Evolutionary conservation across 1,284 basidiomycete genomes (phyloP), one percentile per base, ranked within the genome.

Genomic region (Microbotryum violaceum): DNA sequence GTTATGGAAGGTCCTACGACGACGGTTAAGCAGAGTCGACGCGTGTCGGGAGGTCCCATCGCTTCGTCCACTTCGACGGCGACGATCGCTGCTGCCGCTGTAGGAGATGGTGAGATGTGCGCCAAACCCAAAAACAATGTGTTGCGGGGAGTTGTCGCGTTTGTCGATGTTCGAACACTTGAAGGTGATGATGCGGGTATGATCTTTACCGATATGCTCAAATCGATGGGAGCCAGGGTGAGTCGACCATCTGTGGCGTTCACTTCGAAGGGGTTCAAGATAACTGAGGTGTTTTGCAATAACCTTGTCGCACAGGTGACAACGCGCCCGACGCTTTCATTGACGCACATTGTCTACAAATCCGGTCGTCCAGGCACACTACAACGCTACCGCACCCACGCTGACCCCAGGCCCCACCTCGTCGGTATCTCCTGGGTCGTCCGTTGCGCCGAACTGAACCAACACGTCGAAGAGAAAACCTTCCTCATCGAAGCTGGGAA

Each of bases 381-480:
- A 23, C 82, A 81, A 29, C 85, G 85, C 64, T 91, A 87, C 72
- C 83, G 88, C 47, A 85, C 85, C 57, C 72, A 82, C 58, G 74
- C 86, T 20, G 83, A 87, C 33, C 85, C 85, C 0, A 85, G 85
- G 69, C 88, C 88, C 0, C 74, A 80, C 48, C 83, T 93, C 14
- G 87, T 96, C 16, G 88, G 89, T 14, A 89, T 93, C 67, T 85
- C 83, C n/a, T 96, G 91, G 91, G 88, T 94, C 3, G 88, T 91
- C 2, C 83, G 87, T 70, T 91, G 88, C 68, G 87, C 83, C 14
- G 89, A 93, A 72, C 81, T 84, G 61, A 80, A 83, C 25, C 75
- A 76, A 48, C 80, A 77, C 49, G 81, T 88, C 2, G 84, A 85
- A 9, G 91, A 93, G 72, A 75, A 77, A 3, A 79, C 77, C 42